These are phyloP conservation scores for Fraxinus velutina DNA, from an alignment of 305 asterid genomes.

Conservation along the genomic window DNA sequence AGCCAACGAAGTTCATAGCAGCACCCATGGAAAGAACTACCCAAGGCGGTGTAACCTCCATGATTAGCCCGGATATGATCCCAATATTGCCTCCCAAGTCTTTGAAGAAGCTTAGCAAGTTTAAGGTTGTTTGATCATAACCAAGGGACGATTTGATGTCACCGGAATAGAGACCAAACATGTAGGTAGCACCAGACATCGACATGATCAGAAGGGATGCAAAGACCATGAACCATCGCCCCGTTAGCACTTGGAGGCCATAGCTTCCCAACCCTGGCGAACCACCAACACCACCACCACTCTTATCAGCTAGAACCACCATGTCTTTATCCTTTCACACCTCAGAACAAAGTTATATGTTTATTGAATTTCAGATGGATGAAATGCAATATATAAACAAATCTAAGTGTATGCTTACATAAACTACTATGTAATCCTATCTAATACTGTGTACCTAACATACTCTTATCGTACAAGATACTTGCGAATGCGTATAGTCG, in stretches of 20 bases:
- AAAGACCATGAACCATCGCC: conserved; percentile 26
- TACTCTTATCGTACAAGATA: not conserved
- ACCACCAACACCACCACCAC: not conserved
- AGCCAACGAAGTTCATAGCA: conserved; percentile 19
- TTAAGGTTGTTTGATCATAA: conserved; percentile 26
- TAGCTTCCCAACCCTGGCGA: not conserved
- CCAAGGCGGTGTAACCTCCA: conserved; percentile 27
- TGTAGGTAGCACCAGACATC: conserved; percentile 21
- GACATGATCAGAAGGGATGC: conserved; percentile 22
- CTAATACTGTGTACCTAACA: not conserved
- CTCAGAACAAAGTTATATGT: not conserved
- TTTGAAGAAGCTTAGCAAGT: conserved; percentile 27
- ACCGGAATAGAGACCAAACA: conserved; percentile 21
- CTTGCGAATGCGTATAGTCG: not conserved
- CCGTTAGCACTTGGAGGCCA: conserved; percentile 13
- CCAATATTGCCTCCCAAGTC: conserved; percentile 28
- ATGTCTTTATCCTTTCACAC: not conserved
- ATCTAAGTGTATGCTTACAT: not conserved
- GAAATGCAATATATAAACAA: not conserved
- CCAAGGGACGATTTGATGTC: conserved; percentile 18
- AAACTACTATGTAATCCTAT: not conserved
- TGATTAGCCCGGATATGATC: conserved; percentile 26
- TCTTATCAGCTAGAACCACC: not conserved
- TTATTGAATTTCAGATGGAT: not conserved
- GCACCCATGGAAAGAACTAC: conserved; percentile 18